Evolutionary conservation across 805 yeast genomes (phyloP), one percentile per base, ranked within the genome.

Genomic region (Yarrowia porcina): DNA sequence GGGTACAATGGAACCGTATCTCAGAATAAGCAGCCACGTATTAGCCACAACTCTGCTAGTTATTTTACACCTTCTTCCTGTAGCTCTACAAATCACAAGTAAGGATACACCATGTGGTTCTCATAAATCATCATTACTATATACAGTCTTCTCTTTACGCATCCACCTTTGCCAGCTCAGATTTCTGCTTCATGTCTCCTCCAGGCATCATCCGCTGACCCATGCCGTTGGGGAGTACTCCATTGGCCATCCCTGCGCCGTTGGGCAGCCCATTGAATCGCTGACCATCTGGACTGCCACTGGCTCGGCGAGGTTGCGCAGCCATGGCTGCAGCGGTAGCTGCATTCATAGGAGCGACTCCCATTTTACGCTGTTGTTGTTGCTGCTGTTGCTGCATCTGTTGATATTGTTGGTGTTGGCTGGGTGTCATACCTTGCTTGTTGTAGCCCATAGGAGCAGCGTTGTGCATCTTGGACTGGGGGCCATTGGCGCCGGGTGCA

Each of bases 131-230:
- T 50, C 42, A 52, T 52, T 52, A 52, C 59, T 36, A 52, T 52
- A 52, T 52, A 52, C 59, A 52, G 59, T 52, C 44, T 50, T 25
- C 59, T 35, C 59, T 35, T 49, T 25, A 52, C 59, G 59, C 59
- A 20, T 52, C 59, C 42, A 52, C 59, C 59, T 52, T 52, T 17
- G 59, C 44, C 59, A 52, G 33, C 59, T 52, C 59, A 17, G 59
- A 52, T 36, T 52, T 52, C 44, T 52, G 59, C 59, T 52, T 52
- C 59, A 52, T 25, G 33, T 52, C 59, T 35, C 44, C 59, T 35
- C 56, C 56, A 20, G 44, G 44, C 59, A 52, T 52, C 32, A 52
- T 52, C 59, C 59, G 59, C 33, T 52, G 59, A n/a, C 59, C 44
- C 59, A 52, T 52, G 44, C 59, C 44, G 21, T 52, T 52, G n/a